Percentiles rank a stretch among this genome's conserved stretches.
These are phyloP conservation scores for Epichloe sibirici DNA, from an alignment of 2,329 filamentous ascomycete species.

Conservation along the genomic window DNA sequence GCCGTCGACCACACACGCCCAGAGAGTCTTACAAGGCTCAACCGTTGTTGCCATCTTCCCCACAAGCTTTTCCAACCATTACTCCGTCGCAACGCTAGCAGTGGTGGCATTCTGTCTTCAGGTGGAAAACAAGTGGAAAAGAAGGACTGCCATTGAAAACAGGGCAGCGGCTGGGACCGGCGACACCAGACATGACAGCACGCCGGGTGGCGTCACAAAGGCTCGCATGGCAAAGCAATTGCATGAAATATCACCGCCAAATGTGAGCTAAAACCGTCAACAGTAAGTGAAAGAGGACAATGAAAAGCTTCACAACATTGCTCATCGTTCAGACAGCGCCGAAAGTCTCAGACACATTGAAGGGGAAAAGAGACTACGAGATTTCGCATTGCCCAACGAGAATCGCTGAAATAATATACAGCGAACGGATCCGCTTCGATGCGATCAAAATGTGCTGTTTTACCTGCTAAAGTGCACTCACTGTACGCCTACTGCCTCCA, in stretches of 20 bases:
- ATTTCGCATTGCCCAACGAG: not conserved
- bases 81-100: not conserved
- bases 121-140: not conserved
- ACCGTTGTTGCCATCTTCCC: not conserved
- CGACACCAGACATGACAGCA: not conserved
- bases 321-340: not conserved
- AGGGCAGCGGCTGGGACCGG: conserved; percentile 3
- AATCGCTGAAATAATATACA: not conserved
- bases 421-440: not conserved
- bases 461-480: not conserved
- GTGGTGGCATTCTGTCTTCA: not conserved
- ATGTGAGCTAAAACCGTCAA: too few species aligned
- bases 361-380: not conserved
- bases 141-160: not conserved
- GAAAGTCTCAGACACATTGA: not conserved
- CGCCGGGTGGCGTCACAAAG: not conserved
- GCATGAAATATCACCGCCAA: too few species aligned
- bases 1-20: not conserved
- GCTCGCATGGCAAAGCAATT: not conserved
- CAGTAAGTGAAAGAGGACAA: too few species aligned
- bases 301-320: not conserved
- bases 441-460: not conserved
- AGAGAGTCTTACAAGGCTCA: not conserved
- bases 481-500: not conserved
- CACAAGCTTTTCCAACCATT: not conserved